Conservation (phyloP, 257 asterid species). For the Ajuga chamaepitys region DNA sequence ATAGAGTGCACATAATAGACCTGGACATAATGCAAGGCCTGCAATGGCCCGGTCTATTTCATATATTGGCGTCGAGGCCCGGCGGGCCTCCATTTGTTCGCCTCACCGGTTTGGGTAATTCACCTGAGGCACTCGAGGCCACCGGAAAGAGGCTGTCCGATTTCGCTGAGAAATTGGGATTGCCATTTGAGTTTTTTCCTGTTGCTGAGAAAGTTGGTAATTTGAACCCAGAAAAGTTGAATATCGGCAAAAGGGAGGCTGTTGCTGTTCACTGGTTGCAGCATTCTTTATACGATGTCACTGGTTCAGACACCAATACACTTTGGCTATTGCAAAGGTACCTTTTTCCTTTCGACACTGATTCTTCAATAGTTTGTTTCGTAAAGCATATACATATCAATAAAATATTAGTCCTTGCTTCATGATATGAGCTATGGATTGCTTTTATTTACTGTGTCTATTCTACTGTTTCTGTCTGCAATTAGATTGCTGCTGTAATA, state of each 20-base stretch:
- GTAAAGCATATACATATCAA: neutral
- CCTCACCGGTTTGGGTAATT: conserved; percentile 82
- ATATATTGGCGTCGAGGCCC: conserved; percentile 78
- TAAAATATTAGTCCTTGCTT: neutral
- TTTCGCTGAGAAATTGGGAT: conserved; percentile 77
- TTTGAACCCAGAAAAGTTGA: conserved; percentile 55
- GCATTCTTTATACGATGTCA: conserved; percentile 91
- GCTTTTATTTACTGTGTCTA: neutral
- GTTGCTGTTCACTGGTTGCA: conserved; percentile 98
- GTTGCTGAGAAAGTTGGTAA: conserved; percentile 84
- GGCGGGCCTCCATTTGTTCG: conserved; percentile 95
- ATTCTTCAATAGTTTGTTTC: neutral
- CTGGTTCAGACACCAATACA: conserved; percentile 78
- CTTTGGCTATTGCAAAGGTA: conserved; percentile 86
- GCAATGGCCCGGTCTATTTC: conserved; percentile 97
- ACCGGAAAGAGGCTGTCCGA: conserved; percentile 88
- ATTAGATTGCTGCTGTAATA: neutral
- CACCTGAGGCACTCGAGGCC: conserved; percentile 80
- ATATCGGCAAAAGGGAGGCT: conserved; percentile 74
- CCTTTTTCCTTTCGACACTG: neutral
- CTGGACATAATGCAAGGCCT: conserved; percentile 97
- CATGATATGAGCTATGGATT: neutral
- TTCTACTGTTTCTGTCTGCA: neutral
- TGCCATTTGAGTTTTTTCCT: conserved; percentile 80
- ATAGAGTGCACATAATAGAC: conserved; percentile 88